A percentile compares a stretch with the other conserved stretches of the same genome.
Evolutionary conservation across 2,329 filamentous ascomycete species (phyloP).

Genomic region (Byssothecium circinans): DNA sequence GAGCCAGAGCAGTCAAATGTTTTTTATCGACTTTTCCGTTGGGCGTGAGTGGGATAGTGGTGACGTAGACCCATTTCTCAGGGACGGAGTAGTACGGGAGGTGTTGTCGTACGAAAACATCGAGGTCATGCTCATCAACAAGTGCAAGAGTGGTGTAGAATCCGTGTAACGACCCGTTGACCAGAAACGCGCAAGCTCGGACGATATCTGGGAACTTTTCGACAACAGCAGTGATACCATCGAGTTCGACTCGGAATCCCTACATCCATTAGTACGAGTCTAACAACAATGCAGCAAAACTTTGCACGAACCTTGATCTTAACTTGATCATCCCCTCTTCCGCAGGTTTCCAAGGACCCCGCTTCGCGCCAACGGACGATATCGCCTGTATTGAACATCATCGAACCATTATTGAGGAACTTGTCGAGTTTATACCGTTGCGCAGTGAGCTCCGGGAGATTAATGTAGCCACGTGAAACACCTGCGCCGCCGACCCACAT

Average conservation of each 20-base stretch:
- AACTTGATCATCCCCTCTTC: slow-evolving; percentile 63
- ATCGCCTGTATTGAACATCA: slow-evolving; percentile 65
- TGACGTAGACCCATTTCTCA: slow-evolving; percentile 47
- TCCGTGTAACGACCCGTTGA: slow-evolving; percentile 53
- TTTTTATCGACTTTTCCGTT: slow-evolving; percentile 61
- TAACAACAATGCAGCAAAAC: no score
- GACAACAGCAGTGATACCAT: slow-evolving; percentile 53
- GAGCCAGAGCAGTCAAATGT: slow-evolving; percentile 40
- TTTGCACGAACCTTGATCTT: slow-evolving; percentile 57
- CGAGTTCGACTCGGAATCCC: slow-evolving; percentile 64
- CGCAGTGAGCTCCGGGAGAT: slow-evolving; percentile 55
- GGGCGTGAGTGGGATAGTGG: slow-evolving; percentile 53
- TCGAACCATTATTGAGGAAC: slow-evolving; percentile 52
- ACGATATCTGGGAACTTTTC: slow-evolving; percentile 50
- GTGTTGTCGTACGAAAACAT: slow-evolving; percentile 44
- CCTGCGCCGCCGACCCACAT: slow-evolving; percentile 62
- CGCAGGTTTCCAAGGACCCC: slow-evolving; percentile 58
- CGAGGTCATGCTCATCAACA: slow-evolving; percentile 36
- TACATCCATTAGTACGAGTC: no score
- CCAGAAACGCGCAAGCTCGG: slow-evolving; percentile 52
- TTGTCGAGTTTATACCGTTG: slow-evolving; percentile 54
- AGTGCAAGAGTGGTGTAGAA: slow-evolving; percentile 50
- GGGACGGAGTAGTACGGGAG: slow-evolving; percentile 60
- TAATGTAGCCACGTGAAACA: slow-evolving; percentile 60
- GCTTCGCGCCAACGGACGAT: slow-evolving; percentile 58